phyloP scores from a whole-genome alignment of 345 rosid species.

The Eucalyptus cloeziana region DNA sequence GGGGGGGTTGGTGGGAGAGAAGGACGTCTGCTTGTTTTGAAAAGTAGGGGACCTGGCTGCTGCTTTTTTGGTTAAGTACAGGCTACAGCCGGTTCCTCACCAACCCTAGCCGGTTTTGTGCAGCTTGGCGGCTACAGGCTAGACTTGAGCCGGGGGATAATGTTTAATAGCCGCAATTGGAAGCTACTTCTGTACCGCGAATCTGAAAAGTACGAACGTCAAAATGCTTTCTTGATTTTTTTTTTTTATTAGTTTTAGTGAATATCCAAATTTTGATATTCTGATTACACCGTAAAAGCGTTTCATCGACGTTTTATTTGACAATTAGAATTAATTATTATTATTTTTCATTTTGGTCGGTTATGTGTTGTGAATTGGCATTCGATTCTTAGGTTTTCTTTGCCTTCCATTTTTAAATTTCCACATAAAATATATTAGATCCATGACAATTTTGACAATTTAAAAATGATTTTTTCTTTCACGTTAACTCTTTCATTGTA shows the following conservation, averaged over 20 bases:
- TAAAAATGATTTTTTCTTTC: background rate
- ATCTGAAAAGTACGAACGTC: background rate
- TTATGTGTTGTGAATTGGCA: background rate
- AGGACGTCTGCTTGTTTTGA: background rate
- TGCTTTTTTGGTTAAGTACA: background rate
- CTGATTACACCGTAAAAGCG: background rate
- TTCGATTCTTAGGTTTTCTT: background rate
- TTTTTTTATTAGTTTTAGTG: background rate
- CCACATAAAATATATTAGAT: background rate
- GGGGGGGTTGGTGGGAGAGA: background rate
- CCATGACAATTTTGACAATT: background rate
- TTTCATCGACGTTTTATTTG: background rate
- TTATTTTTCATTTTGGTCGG: background rate
- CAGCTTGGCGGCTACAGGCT: background rate
- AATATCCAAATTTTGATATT: background rate
- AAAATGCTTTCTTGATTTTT: background rate
- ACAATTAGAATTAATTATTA: background rate
- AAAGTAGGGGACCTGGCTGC: background rate
- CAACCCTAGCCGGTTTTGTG: constrained; percentile 15
- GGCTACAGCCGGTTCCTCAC: constrained; percentile 13
- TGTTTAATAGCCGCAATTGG: background rate
- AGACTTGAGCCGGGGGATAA: background rate
- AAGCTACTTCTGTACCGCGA: background rate
- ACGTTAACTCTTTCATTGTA: background rate
- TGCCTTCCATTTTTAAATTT: background rate